Evolutionary conservation across 1,139 yeast species (phyloP).

Genomic region (Pichia sp.): DNA sequence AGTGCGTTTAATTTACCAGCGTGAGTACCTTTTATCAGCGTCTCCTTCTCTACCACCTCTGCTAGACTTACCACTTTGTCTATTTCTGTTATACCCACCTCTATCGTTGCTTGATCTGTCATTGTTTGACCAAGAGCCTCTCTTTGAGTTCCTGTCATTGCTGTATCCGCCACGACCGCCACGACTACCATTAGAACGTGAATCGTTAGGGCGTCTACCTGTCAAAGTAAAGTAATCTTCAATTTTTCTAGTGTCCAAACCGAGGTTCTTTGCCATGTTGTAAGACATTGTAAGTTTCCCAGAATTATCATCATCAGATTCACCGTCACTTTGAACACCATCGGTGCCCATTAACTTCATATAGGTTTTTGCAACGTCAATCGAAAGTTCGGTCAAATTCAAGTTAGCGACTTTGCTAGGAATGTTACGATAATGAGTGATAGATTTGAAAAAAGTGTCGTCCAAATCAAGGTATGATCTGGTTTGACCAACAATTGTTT

Average conservation of each 20-base stretch:
- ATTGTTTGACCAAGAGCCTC: slow-evolving; percentile 6
- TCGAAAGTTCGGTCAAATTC: slow-evolving; percentile 22
- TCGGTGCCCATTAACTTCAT: slow-evolving; percentile 5
- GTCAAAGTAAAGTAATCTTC: slow-evolving; percentile 18
- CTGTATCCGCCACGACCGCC: slow-evolving; percentile 13
- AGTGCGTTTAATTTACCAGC: slow-evolving; percentile 7
- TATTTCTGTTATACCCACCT: slow-evolving; percentile 15
- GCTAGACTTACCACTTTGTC: slow-evolving; percentile 4
- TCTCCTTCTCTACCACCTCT: slow-evolving; percentile 9
- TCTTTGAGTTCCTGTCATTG: slow-evolving; percentile 18
- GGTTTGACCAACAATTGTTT: slow-evolving; percentile 25
- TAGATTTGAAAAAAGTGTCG: slow-evolving; percentile 32
- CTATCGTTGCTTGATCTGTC: slow-evolving; percentile 4
- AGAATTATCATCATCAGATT: slow-evolving; percentile 3
- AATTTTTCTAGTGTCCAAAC: slow-evolving; percentile 14
- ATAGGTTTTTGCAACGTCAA: slow-evolving; percentile 19
- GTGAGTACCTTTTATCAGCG: slow-evolving; percentile 5
- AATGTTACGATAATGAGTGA: slow-evolving; percentile 35
- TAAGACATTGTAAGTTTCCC: slow-evolving; percentile 14
- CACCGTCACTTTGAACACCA: not conserved
- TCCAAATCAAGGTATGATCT: slow-evolving; percentile 28
- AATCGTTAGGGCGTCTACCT: slow-evolving; percentile 15
- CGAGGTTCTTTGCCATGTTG: slow-evolving; percentile 16
- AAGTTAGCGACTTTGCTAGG: slow-evolving; percentile 27
- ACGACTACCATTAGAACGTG: slow-evolving; percentile 12